A percentile compares a stretch with the other conserved stretches of the same genome.
Conservation (phyloP, 306 rosid genomes). For the Corylus avellana region DNA sequence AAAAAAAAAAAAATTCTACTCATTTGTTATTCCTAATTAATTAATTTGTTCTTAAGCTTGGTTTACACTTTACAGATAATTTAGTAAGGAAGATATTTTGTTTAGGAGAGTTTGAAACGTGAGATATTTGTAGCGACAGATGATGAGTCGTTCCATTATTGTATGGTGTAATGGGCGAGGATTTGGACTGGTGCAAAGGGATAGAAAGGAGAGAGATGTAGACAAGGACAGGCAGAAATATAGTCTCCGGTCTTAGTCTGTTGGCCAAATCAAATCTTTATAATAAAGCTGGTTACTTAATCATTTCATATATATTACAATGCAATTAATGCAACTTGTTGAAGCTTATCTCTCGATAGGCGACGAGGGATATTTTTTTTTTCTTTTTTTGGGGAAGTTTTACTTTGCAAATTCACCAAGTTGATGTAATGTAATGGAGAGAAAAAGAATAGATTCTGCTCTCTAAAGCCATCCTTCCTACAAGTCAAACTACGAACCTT, state of each 20-base stretch:
- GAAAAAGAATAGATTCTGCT: too few relatives aligned
- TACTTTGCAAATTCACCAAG: too few relatives aligned
- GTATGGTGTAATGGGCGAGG: background rate
- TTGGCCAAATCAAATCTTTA: slow-evolving; percentile 21
- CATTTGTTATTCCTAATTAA: background rate
- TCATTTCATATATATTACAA: background rate
- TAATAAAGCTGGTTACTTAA: slow-evolving; percentile 2
- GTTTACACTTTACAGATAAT: too few relatives aligned
- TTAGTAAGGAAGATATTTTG: background rate
- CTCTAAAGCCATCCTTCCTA: too few relatives aligned
- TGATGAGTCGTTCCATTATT: background rate
- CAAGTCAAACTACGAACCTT: too few relatives aligned
- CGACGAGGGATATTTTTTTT: too few relatives aligned
- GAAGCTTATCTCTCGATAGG: too few relatives aligned
- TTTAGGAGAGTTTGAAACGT: background rate
- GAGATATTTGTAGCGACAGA: background rate
- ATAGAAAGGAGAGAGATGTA: too few relatives aligned
- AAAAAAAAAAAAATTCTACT: too few relatives aligned
- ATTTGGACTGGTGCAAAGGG: background rate
- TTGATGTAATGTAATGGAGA: too few relatives aligned
- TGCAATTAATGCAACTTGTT: background rate
- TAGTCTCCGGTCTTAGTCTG: background rate
- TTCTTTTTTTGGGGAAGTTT: too few relatives aligned
- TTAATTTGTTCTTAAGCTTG: background rate
- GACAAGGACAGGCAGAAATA: background rate